Evolutionary conservation across 2,329 filamentous ascomycete genomes (phyloP), one percentile per base, ranked within the genome.

Genomic region (Cryphonectria radicalis): DNA sequence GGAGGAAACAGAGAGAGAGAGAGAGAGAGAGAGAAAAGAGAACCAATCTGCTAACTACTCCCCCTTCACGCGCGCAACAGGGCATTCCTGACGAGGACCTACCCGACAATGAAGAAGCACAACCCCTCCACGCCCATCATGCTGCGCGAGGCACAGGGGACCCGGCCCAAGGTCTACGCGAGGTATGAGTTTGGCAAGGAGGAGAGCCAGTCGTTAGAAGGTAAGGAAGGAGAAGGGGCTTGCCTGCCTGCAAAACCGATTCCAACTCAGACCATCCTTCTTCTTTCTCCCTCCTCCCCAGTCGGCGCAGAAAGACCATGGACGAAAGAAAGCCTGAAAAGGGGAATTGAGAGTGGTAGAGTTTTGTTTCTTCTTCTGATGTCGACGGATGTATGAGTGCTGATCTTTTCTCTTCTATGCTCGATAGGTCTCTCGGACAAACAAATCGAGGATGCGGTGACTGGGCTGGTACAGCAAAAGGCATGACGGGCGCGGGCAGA

Each of bases 101-200:
- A 99, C 83, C 96, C 96, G 63, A 96, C 93, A 73, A 98, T 99
- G 95, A 99, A 99, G 90, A 97, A 97, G 88, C 93, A 95, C 88
- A 99, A 99, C 86, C 96, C 96, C 70, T 86, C 93, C 82, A 95
- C 89, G 65, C 96, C 96, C 69, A 98, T 99, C 83, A 87, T 99
- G 86, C 91, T 99, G 79, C 93, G 96, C 80, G 96, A 98, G 86
- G 96, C 95, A 68, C 85, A 89, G 77, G 94, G 93, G 79, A 93
- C 93, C 69, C 85, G 92, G 80, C 95, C 96, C 75, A 92, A 90
- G 82, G 90, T 99, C 74, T 98, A 92, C 83, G 95, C 95, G 76
- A 89, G 96, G 90, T 99, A 97, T 81, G 87, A 88, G 57, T 84
- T 88, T 70, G 88, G 88, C 73, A 82, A 83, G 76, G 88, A 90